Evolutionary conservation across 805 yeast species (phyloP), one percentile per base, ranked within the genome.

Genomic region (Komagataella pseudopastoris): DNA sequence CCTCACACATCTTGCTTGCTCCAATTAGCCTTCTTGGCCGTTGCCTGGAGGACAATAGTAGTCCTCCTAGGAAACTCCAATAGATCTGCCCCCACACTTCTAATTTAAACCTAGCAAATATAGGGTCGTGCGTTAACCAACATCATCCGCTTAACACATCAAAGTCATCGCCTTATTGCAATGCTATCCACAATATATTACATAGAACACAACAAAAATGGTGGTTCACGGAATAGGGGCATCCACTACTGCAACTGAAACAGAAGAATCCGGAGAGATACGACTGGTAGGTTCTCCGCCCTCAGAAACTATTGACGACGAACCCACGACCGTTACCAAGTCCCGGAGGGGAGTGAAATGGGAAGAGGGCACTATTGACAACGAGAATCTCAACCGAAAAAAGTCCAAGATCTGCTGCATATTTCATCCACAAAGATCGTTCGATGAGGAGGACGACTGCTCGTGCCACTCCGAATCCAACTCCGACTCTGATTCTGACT

Each of bases 331-430:
- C 46, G 10, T 16, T 17, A 20, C 20, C 4, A 53, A 55, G 46
- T 20, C 54, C 6, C 67, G 74, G 50, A 73, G 80, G 10, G 72
- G 77, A 45, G 96, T 91, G 0, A 73, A 80, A 50, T 91, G 97
- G 96, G 73, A 82, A 6, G 86, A 84, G 44, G 95, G 83, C 48
- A 90, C 88, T 3, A 74, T 93, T 4, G 98, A 91, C 64, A 91
- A 91, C 63, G 99, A 91, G 67, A 67, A 85, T 61, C 72, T 93
- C 85, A 77, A 84, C 61, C 87, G 80, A 69, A 93, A 93, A 70
- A 89, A 88, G 63, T 79, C 96, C 10, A 91, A 91, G 65, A 84
- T 86, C n/a, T 87, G 95, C 60, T 86, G 95, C 57, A 86, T 87
- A 7, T 86, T 80, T 71, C 85, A 90, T 71, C 93, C 96, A 52